phyloP scores from a whole-genome alignment of 176 grass and related monocot species.

The Carex pumila region DNA sequence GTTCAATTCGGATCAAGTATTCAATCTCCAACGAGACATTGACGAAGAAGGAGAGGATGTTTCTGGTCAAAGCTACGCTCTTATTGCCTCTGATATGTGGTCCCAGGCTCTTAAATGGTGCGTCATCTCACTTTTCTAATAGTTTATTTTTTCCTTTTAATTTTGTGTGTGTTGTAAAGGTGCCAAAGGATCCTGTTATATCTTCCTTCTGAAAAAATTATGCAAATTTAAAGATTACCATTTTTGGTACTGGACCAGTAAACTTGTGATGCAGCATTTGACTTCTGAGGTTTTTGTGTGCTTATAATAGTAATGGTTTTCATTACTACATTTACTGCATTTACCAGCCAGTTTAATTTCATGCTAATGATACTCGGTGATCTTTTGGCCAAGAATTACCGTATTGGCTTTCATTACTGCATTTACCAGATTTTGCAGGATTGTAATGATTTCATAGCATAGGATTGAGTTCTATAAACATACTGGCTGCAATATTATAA shows the following conservation, averaged over 20 bases:
- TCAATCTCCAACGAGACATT: constrained; percentile 50
- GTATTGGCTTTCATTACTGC: not conserved
- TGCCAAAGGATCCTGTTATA: not conserved
- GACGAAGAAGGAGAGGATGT: constrained; percentile 9
- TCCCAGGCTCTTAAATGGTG: constrained; percentile 42
- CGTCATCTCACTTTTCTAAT: not conserved
- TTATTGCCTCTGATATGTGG: constrained; percentile 51
- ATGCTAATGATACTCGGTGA: not conserved
- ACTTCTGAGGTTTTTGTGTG: not conserved
- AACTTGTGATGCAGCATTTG: not conserved
- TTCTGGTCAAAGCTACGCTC: constrained; percentile 46
- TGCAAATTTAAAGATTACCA: not conserved
- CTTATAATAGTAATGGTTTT: not conserved
- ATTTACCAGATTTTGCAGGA: not conserved
- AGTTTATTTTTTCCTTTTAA: not conserved
- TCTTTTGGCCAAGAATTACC: not conserved
- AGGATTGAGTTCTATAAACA: not conserved
- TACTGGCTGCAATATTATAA: not conserved
- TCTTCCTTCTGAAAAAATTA: not conserved
- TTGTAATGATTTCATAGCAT: not conserved
- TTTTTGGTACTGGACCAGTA: not conserved
- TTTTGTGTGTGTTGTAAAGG: not conserved
- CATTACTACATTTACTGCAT: no score
- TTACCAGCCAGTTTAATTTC: not conserved
- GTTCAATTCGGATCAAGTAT: constrained; percentile 52